These are phyloP conservation scores for Colletotrichum theobromicola DNA, from an alignment of 2,329 filamentous ascomycete genomes.

Conservation along the genomic window DNA sequence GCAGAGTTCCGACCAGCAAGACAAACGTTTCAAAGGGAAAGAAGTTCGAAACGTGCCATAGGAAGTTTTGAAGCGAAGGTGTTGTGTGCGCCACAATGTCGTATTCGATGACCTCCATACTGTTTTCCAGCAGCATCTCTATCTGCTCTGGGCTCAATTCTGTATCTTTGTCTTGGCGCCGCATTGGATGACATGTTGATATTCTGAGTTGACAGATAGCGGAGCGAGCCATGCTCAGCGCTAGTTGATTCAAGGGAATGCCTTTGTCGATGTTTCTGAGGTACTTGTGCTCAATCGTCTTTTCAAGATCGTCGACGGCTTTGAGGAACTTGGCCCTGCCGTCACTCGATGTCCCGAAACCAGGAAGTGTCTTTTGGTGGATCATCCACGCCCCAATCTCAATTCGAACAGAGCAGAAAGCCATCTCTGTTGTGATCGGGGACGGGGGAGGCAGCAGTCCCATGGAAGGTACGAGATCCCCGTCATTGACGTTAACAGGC, in stretches of 20 bases:
- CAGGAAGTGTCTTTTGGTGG: background rate
- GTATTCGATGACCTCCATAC: slow-evolving; percentile 54
- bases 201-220: background rate
- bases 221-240: background rate
- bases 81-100: slow-evolving; percentile 47
- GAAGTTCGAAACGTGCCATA: slow-evolving; percentile 59
- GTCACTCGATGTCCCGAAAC: background rate
- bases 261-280: background rate
- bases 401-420: slow-evolving; percentile 8
- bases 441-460: slow-evolving; percentile 39
- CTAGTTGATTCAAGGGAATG: background rate
- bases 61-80: slow-evolving; percentile 49
- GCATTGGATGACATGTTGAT: background rate
- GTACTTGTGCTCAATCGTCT: background rate
- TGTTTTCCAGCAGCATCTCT: slow-evolving; percentile 60
- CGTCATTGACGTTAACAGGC: slow-evolving; percentile 63
- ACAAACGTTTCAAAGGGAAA: slow-evolving; percentile 62
- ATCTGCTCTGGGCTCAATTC: slow-evolving; percentile 49
- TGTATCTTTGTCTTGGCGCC: background rate
- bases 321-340: background rate
- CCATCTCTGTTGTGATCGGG: background rate
- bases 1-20: slow-evolving; percentile 58
- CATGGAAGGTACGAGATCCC: slow-evolving; percentile 56
- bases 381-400: slow-evolving; percentile 10
- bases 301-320: background rate